A percentile compares a stretch with the other conserved stretches of the same genome.
Conservation (phyloP, 352 stramenopile genomes). For the Globisporangium paddicum region DNA sequence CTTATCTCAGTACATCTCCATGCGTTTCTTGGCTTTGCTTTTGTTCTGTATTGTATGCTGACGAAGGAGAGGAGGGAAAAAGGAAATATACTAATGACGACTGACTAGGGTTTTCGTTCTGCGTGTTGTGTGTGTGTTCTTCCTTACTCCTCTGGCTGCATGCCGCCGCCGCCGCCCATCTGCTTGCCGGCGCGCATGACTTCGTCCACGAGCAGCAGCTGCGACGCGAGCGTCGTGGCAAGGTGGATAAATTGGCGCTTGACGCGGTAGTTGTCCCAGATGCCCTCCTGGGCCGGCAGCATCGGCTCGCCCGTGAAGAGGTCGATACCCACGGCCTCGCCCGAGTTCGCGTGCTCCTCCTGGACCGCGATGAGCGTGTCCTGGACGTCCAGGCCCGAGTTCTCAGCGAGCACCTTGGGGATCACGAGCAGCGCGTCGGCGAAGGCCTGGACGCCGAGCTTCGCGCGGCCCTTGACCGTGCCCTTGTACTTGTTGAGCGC, state of each 20-base stretch:
- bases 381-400: constrained; percentile 88
- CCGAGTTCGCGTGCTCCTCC: constrained; percentile 92
- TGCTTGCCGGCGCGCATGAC: constrained; percentile 99
- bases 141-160: constrained; percentile 61
- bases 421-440: constrained; percentile 97
- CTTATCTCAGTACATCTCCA: neutral
- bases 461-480: constrained; percentile 93
- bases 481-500: constrained; percentile 83
- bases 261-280: constrained; percentile 99
- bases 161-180: constrained; percentile 84
- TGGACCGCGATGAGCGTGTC: constrained; percentile 96
- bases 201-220: constrained; percentile 98
- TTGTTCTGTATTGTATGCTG: constrained; percentile 11
- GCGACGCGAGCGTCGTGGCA: constrained; percentile 96
- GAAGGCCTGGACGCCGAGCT: constrained; percentile 98
- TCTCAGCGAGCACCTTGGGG: constrained; percentile 96
- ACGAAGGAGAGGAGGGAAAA: constrained; percentile 4
- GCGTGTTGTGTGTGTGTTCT: too few relatives aligned
- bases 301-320: constrained; percentile 96
- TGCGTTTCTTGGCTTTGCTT: neutral
- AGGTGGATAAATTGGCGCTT: constrained; percentile 99
- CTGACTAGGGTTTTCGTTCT: neutral
- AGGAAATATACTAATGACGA: constrained; percentile 7
- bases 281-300: constrained; percentile 93
- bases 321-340: constrained; percentile 94